These are phyloP conservation scores for Nissolia schottii DNA, from an alignment of 306 rosid genomes.

Conservation along the genomic window DNA sequence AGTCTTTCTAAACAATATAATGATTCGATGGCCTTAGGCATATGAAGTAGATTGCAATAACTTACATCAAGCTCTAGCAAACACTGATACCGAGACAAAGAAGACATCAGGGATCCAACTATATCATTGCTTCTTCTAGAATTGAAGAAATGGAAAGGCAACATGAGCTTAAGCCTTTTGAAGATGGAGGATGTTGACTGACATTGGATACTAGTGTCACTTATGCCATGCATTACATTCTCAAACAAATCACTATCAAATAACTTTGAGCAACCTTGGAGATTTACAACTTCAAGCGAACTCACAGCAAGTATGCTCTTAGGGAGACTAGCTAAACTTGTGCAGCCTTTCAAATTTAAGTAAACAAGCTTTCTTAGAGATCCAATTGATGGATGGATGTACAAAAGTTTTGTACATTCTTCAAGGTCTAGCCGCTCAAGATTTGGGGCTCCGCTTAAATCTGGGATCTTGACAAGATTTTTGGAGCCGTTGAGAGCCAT, in stretches of 20 bases:
- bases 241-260: background rate
- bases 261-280: background rate
- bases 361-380: background rate
- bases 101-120: background rate
- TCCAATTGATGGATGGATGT: background rate
- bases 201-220: background rate
- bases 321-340: background rate
- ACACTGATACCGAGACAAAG: background rate
- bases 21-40: background rate
- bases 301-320: background rate
- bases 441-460: background rate
- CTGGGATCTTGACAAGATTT: background rate
- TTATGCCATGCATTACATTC: background rate
- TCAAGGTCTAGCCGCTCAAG: background rate
- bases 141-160: background rate
- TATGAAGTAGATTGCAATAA: background rate
- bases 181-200: background rate
- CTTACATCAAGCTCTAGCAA: background rate
- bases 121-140: background rate
- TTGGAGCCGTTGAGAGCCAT: background rate
- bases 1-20: background rate
- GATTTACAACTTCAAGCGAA: background rate
- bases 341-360: constrained; percentile 1
- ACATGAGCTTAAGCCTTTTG: background rate
- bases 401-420: background rate